A percentile compares a stretch with the other conserved stretches of the same genome.
Evolutionary conservation across 352 stramenopile species (phyloP).

Genomic region (Saprolegnia diclina): DNA sequence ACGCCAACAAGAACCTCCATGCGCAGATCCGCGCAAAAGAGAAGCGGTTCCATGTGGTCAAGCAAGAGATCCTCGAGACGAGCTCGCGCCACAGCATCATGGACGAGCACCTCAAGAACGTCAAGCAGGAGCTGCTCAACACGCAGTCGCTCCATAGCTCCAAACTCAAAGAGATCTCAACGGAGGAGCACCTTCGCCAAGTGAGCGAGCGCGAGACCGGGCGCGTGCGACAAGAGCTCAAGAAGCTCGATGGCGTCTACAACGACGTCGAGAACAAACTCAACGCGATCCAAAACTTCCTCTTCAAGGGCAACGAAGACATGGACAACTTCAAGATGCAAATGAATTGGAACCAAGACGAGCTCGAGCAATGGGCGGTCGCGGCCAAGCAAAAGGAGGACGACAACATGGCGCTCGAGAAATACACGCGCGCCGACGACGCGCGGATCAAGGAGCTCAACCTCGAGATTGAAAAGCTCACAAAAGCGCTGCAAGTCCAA

Average conservation of each 20-base stretch:
- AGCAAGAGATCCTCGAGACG: conserved; percentile 71
- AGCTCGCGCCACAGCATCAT: conserved; percentile 90
- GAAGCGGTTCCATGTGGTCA: conserved; percentile 52
- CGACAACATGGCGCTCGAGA: conserved; percentile 89
- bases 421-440: conserved; percentile 92
- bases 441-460: conserved; percentile 93
- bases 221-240: conserved; percentile 67
- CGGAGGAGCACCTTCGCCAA: conserved; percentile 91
- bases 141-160: conserved; percentile 89
- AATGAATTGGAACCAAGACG: conserved; percentile 98
- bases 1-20: conserved; percentile 81
- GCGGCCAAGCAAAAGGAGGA: conserved; percentile 95
- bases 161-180: conserved; percentile 90
- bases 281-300: conserved; percentile 82
- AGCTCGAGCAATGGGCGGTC: conserved; percentile 96
- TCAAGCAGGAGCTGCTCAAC: conserved; percentile 92
- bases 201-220: conserved; percentile 88
- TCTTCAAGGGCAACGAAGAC: conserved; percentile 90
- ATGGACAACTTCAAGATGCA: conserved; percentile 95
- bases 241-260: conserved; percentile 63
- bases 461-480: conserved; percentile 92
- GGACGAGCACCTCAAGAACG: conserved; percentile 94
- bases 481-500: conserved; percentile 73
- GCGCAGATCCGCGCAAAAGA: conserved; percentile 75
- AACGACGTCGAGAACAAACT: conserved; percentile 80